phyloP scores from a whole-genome alignment of 805 yeast genomes.

The Ogataea ramenticola region DNA sequence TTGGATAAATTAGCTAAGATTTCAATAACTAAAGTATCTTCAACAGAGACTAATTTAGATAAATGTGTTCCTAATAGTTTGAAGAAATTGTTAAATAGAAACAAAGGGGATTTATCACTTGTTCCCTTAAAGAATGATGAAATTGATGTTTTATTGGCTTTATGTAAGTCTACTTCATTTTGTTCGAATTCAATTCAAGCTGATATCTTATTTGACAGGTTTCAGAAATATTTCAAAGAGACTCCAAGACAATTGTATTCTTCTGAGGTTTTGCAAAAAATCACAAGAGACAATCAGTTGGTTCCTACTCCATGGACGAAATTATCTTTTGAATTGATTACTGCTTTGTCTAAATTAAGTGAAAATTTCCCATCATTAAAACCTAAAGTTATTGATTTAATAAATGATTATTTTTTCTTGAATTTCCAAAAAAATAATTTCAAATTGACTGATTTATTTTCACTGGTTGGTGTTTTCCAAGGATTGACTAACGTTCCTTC shows the following conservation, averaged over 20 bases:
- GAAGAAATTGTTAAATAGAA: slow-evolving; percentile 13
- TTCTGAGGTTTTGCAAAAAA: slow-evolving; percentile 17
- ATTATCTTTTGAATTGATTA: slow-evolving; percentile 27
- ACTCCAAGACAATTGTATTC: slow-evolving; percentile 36
- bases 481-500: slow-evolving; percentile 19
- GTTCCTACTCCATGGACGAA: slow-evolving; percentile 36
- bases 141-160: slow-evolving; percentile 48
- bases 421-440: not conserved
- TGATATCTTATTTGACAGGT: slow-evolving; percentile 32
- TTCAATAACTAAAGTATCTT: slow-evolving; percentile 19
- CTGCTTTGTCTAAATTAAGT: slow-evolving; percentile 24
- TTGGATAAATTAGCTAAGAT: slow-evolving; percentile 28
- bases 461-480: slow-evolving; percentile 24
- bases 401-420: not conserved
- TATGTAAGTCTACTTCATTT: slow-evolving; percentile 38
- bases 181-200: slow-evolving; percentile 34
- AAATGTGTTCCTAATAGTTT: slow-evolving; percentile 18
- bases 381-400: slow-evolving; percentile 2
- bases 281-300: no score
- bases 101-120: slow-evolving; percentile 5
- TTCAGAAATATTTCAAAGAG: slow-evolving; percentile 39
- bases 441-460: slow-evolving; percentile 9
- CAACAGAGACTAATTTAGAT: slow-evolving; percentile 10
- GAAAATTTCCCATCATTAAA: slow-evolving; percentile 11
- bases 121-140: slow-evolving; percentile 23